phyloP scores from a whole-genome alignment of 331 rosid species.

The Quercus tomentella region DNA sequence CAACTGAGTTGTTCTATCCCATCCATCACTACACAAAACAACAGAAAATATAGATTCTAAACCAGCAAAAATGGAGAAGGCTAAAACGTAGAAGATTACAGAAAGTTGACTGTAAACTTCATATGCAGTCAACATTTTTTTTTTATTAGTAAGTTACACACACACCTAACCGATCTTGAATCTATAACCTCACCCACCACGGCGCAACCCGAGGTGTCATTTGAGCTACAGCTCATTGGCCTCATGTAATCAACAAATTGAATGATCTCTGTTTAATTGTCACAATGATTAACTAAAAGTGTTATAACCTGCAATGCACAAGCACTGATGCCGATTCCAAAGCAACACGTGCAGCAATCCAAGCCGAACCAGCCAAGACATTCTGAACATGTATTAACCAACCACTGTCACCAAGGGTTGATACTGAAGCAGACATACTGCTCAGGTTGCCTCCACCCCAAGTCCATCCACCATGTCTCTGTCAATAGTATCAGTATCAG shows the following conservation, averaged over 20 bases:
- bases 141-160: too few species aligned
- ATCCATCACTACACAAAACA: constrained; percentile 75
- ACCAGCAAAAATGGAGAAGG: not conserved
- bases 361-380: constrained; percentile 94
- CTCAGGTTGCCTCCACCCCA: constrained; percentile 99
- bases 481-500: constrained; percentile 22
- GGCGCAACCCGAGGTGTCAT: too few species aligned
- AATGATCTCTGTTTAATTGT: not conserved
- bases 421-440: constrained; percentile 97
- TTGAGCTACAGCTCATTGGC: too few species aligned
- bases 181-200: too few species aligned
- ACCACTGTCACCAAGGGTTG: constrained; percentile 94
- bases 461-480: constrained; percentile 96
- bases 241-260: too few species aligned
- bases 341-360: constrained; percentile 97
- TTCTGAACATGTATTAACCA: constrained; percentile 87
- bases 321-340: constrained; percentile 92
- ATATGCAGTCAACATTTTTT: not conserved
- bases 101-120: not conserved
- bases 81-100: not conserved
- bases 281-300: not conserved
- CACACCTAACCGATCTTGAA: too few species aligned
- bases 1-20: constrained; percentile 98
- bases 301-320: constrained; percentile 89
- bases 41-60: not conserved